Percentiles rank a stretch among this genome's conserved stretches.
Conservation (phyloP, 768 basidiomycete species). For the Mycena galopus region DNA sequence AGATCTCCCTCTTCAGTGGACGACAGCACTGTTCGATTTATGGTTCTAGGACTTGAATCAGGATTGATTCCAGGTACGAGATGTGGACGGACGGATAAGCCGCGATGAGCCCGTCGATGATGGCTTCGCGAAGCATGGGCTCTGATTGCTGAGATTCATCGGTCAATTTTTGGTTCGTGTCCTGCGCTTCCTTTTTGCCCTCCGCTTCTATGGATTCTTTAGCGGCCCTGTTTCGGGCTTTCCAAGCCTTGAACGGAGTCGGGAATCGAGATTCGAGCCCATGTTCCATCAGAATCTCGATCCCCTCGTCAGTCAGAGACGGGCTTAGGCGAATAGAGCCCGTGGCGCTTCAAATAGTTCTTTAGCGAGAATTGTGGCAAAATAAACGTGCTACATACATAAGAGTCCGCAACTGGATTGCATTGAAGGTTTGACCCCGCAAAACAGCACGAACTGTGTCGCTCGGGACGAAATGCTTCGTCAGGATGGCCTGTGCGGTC, state of each 20-base stretch:
- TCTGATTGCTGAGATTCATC: slow-evolving; percentile 20
- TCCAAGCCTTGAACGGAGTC: slow-evolving; percentile 41
- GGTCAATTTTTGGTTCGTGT: slow-evolving; percentile 17
- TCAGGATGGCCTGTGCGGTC: slow-evolving; percentile 56
- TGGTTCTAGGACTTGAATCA: slow-evolving; percentile 9
- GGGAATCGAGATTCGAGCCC: slow-evolving; percentile 48
- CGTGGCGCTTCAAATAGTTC: slow-evolving; percentile 30
- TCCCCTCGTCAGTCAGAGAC: slow-evolving; percentile 39
- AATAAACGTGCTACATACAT: slow-evolving; percentile 34
- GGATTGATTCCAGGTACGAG: neutral
- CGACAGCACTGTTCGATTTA: slow-evolving; percentile 21
- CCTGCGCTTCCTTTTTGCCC: slow-evolving; percentile 23
- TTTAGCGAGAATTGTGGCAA: neutral
- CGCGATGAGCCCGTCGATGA: slow-evolving; percentile 39
- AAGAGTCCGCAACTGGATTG: slow-evolving; percentile 31
- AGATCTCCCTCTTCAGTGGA: slow-evolving; percentile 26
- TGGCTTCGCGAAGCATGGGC: slow-evolving; percentile 41
- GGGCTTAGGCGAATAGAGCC: slow-evolving; percentile 43
- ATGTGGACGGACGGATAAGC: slow-evolving; percentile 24
- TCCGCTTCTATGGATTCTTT: neutral
- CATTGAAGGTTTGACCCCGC: neutral
- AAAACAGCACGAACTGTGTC: neutral
- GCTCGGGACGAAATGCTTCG: slow-evolving; percentile 41
- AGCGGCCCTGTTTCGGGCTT: slow-evolving; percentile 27
- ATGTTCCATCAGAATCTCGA: slow-evolving; percentile 42